A percentile compares a stretch with the other conserved stretches of the same genome.
phyloP scores from a whole-genome alignment of 2,329 filamentous ascomycete species.

The Paracamarosporium sp. region DNA sequence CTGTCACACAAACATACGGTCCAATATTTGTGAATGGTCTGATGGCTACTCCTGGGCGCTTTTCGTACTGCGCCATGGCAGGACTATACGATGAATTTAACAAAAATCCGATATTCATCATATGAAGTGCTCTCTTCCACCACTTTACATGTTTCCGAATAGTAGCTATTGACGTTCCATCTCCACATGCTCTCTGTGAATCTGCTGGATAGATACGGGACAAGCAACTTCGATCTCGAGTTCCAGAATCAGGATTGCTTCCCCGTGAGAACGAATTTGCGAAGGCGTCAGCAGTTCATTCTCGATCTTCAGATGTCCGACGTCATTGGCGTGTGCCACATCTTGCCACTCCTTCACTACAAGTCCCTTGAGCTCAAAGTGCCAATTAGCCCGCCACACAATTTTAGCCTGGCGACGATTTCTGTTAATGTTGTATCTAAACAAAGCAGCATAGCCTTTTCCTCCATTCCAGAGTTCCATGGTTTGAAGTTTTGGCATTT shows the following conservation, averaged over 20 bases:
- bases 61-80: too few species aligned
- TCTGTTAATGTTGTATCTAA: constrained; percentile 9
- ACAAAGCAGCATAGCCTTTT: constrained; percentile 10
- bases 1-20: too few species aligned
- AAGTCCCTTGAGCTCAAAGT: too few species aligned
- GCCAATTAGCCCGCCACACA: constrained; percentile 2
- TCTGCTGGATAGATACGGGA: constrained; percentile 18
- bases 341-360: too few species aligned
- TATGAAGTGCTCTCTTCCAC: too few species aligned
- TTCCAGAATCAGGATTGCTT: constrained; percentile 18
- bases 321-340: constrained; percentile 5
- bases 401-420: constrained; percentile 1
- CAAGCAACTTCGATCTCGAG: constrained; percentile 17
- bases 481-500: constrained; percentile 13
- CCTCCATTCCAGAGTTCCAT: constrained; percentile 16
- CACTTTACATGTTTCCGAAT: not conserved
- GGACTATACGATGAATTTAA: too few species aligned
- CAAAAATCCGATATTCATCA: too few species aligned
- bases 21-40: too few species aligned
- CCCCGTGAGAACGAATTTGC: constrained; percentile 15
- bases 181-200: constrained; percentile 17
- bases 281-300: constrained; percentile 3
- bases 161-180: not conserved
- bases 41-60: too few species aligned
- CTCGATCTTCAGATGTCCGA: constrained; percentile 3